These are phyloP conservation scores for Globisporangium cederbergense DNA, from an alignment of 352 stramenopile genomes.

Conservation along the genomic window DNA sequence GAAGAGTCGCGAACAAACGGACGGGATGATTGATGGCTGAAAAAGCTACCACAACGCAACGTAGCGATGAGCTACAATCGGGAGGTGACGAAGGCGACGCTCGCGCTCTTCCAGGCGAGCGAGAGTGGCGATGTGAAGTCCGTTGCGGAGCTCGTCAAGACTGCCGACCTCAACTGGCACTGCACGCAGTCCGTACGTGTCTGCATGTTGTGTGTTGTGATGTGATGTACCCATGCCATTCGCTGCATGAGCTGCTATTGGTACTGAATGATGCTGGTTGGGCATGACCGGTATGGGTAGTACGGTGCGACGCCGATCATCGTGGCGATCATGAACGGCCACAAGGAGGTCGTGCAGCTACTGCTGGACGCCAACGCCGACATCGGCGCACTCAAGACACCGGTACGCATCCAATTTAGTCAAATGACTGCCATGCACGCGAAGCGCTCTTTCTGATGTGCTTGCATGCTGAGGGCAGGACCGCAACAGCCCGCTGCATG, in stretches of 20 bases:
- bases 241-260: not conserved
- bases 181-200: slow-evolving; percentile 46
- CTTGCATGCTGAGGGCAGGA: slow-evolving; percentile 32
- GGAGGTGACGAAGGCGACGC: slow-evolving; percentile 49
- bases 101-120: slow-evolving; percentile 56
- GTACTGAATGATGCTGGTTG: not conserved
- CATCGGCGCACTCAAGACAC: slow-evolving; percentile 65
- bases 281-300: slow-evolving; percentile 24
- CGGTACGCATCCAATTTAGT: slow-evolving; percentile 27
- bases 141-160: slow-evolving; percentile 42
- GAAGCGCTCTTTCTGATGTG: too few species aligned
- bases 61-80: slow-evolving; percentile 76
- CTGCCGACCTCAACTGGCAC: slow-evolving; percentile 73
- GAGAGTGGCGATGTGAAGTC: slow-evolving; percentile 44
- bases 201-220: not conserved
- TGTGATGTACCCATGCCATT: not conserved
- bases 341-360: slow-evolving; percentile 46
- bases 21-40: too few species aligned
- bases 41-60: not conserved
- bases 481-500: slow-evolving; percentile 71
- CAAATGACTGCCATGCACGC: too few species aligned
- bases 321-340: slow-evolving; percentile 61
- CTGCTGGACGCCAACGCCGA: slow-evolving; percentile 57
- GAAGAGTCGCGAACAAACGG: slow-evolving; percentile 6
- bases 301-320: slow-evolving; percentile 72